Conservation (phyloP, 345 rosid species). For the Trapa incisa region DNA sequence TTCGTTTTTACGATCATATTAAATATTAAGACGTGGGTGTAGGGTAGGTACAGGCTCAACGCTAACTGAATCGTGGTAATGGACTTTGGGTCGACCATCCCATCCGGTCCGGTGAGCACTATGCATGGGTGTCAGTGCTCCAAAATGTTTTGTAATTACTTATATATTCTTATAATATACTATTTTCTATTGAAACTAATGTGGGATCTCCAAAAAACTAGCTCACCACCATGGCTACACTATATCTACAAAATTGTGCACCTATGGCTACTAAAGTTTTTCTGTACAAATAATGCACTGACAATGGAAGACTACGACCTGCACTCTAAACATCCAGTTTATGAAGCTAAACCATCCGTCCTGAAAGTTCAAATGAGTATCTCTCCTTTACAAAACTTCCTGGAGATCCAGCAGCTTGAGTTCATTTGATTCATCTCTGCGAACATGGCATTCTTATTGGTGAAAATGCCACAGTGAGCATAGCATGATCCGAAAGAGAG, state of each 20-base stretch:
- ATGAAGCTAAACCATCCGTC: background rate
- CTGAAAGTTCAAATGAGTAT: background rate
- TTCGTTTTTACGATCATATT: too few relatives aligned
- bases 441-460: constrained; percentile 59
- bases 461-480: constrained; percentile 70
- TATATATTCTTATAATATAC: too few relatives aligned
- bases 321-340: background rate
- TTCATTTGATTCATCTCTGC: constrained; percentile 1
- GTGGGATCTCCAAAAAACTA: too few relatives aligned
- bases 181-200: too few relatives aligned
- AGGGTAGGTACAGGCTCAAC: too few relatives aligned
- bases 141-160: too few relatives aligned
- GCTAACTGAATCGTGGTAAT: too few relatives aligned
- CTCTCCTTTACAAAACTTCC: background rate
- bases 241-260: background rate
- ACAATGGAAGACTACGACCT: background rate
- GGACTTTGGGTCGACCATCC: too few relatives aligned
- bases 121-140: too few relatives aligned
- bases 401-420: background rate
- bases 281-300: background rate
- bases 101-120: too few relatives aligned
- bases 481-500: constrained; percentile 80
- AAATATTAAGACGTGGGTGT: too few relatives aligned
- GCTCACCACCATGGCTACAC: background rate
- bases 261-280: background rate